Evolutionary conservation across 2,329 filamentous ascomycete genomes (phyloP).

Genomic region (Aspergillus chevalieri): DNA sequence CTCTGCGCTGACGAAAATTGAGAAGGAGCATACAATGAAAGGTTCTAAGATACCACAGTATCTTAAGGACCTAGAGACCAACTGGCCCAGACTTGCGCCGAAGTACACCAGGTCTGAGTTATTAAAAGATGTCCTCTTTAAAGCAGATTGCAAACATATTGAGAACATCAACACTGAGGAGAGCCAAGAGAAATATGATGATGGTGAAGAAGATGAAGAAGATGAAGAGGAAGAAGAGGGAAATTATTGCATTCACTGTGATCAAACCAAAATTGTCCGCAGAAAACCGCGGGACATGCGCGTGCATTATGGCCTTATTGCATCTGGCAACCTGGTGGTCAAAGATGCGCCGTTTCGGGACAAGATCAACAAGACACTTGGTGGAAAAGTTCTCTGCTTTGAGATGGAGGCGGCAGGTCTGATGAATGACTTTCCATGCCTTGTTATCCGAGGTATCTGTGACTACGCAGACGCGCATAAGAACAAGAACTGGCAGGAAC

Average conservation of each 20-base stretch:
- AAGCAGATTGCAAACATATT: background rate
- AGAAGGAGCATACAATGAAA: background rate
- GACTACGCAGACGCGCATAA: background rate
- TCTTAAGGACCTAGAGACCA: too few species aligned
- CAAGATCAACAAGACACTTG: background rate
- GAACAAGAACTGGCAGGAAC: background rate
- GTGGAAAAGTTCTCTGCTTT: background rate
- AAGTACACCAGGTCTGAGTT: background rate
- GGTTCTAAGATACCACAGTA: background rate
- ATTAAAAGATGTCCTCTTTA: background rate
- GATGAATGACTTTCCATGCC: background rate
- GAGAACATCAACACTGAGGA: background rate
- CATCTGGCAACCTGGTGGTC: conserved; percentile 5
- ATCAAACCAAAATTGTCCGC: background rate
- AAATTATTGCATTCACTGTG: background rate
- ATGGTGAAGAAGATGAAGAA: too few species aligned
- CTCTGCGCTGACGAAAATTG: background rate
- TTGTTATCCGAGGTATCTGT: background rate
- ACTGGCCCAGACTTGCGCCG: background rate
- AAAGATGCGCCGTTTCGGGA: conserved; percentile 1
- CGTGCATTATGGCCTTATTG: conserved; percentile 9
- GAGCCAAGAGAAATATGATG: background rate
- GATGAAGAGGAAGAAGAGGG: too few species aligned
- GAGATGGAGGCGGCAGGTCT: background rate
- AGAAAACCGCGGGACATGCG: background rate